Base-by-base conservation (phyloP, 257 asterid species). In the Penstemon davidsonii region DNA sequence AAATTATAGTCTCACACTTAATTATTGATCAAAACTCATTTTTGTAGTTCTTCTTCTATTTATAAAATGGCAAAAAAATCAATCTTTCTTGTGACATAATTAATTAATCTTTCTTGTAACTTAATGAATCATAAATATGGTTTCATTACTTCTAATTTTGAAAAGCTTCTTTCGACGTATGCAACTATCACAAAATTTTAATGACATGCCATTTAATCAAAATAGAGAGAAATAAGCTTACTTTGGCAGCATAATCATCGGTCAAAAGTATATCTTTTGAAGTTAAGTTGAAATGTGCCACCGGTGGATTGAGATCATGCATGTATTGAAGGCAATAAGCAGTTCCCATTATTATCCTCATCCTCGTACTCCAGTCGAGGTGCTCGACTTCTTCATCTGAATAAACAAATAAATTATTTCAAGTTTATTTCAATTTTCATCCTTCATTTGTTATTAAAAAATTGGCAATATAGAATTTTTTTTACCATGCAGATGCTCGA, bases 231-330 rank as follows among this genome's bases (percentile, higher is more conserved):
- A 70, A 9, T 66, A 54, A 40, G 55, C 86, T 19, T 82, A 90
- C 98, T 78, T 92, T 92, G 55, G 98, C 93, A 66, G 97, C 97
- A 82, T 87, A 92, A 77, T 92, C 98, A 69, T 92, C 98, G 6
- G 98, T 92, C 72, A 92, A 64, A 57, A 73, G 60, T 71, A 92
- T 81, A 15, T 76, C 73, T 5, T 80, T 64, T 57, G 96, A 81
- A 55, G 62, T 85, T 85, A 92, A 66, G 71, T 77, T 76, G 72
- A 61, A 55, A 54, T 81, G 90, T 7, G 84, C 71, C 53, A 90
- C 64, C 0, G 96, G 93, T 60, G 98, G 97, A 65, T 70, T 83
- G 45, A 87, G 80, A 41, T 79, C 89, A 71, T 92, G 98, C 91
- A 89, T 79, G 82, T 86, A 73, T 58, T 88, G 85, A 62, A 92